Conservation (phyloP, 306 rosid genomes). For the Citrullus mucosospermus region DNA sequence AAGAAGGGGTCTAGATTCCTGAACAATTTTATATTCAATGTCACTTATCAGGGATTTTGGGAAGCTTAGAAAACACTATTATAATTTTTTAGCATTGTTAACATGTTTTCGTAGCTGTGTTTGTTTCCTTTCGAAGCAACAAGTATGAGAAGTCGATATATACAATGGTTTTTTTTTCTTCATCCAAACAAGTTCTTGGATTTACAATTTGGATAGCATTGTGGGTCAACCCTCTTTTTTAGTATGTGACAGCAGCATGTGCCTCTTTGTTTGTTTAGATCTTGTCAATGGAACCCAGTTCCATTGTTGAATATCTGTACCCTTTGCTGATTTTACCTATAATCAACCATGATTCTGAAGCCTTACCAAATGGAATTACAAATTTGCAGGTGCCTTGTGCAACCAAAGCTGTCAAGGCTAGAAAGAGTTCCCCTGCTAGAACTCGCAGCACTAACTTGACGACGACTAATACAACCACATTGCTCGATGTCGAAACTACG, state of each 20-base stretch:
- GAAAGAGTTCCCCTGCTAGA: conserved; percentile 34
- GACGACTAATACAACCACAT: conserved; percentile 12
- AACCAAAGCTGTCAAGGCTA: conserved; percentile 51
- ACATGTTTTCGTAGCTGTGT: not conserved
- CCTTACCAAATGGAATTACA: not conserved
- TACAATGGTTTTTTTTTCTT: not conserved
- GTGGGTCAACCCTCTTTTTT: not conserved
- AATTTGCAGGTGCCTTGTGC: conserved; percentile 40
- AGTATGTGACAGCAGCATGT: not conserved
- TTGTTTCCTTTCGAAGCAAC: not conserved
- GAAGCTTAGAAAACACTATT: not conserved
- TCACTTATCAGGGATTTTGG: not conserved
- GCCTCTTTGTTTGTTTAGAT: not conserved
- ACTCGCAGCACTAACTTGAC: conserved; percentile 14
- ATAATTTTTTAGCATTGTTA: not conserved
- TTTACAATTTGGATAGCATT: not conserved
- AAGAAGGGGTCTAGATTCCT: not conserved
- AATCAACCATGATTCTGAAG: not conserved
- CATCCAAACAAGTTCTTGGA: not conserved
- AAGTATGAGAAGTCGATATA: not conserved
- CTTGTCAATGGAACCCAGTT: not conserved
- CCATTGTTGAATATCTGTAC: not conserved
- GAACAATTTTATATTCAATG: not conserved
- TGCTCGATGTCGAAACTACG: conserved; percentile 26
- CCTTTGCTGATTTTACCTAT: not conserved